phyloP scores from a whole-genome alignment of 345 rosid species.

The Ceriops tagal region DNA sequence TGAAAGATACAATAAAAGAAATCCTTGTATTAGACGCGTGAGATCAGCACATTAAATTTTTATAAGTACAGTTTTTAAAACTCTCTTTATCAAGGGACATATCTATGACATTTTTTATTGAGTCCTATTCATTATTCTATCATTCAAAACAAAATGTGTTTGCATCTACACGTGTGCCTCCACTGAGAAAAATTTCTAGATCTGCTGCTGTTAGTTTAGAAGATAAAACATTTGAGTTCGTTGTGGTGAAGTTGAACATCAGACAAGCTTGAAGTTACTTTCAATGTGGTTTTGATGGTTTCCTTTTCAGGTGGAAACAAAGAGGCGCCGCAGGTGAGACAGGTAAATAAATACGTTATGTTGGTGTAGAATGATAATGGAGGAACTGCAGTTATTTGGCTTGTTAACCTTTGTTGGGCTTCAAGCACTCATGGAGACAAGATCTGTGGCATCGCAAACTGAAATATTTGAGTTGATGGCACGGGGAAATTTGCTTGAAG shows the following conservation, averaged over 20 bases:
- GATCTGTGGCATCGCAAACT: constrained; percentile 16
- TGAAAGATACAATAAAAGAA: too few species aligned
- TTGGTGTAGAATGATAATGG: constrained; percentile 13
- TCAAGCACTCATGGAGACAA: constrained; percentile 24
- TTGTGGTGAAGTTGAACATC: too few species aligned
- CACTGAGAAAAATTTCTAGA: too few species aligned
- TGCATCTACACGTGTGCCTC: too few species aligned
- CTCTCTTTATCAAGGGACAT: too few species aligned
- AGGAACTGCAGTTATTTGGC: constrained; percentile 7
- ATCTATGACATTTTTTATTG: too few species aligned
- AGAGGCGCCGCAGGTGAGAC: constrained; percentile 53
- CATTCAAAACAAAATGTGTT: too few species aligned
- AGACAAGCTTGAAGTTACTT: not conserved
- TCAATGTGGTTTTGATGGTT: not conserved
- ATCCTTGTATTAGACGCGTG: too few species aligned
- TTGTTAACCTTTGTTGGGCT: constrained; percentile 24
- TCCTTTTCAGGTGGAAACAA: constrained; percentile 61
- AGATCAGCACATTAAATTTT: too few species aligned
- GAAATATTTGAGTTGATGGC: constrained; percentile 17
- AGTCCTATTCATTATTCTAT: too few species aligned
- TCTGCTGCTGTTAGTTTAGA: too few species aligned
- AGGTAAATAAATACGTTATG: not conserved
- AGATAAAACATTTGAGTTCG: not conserved
- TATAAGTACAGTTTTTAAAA: too few species aligned
- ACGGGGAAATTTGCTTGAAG: constrained; percentile 24